Evolutionary conservation across 331 rosid genomes (phyloP), one percentile per base, ranked within the genome.

Genomic region (Erythrophleum ivorense): DNA sequence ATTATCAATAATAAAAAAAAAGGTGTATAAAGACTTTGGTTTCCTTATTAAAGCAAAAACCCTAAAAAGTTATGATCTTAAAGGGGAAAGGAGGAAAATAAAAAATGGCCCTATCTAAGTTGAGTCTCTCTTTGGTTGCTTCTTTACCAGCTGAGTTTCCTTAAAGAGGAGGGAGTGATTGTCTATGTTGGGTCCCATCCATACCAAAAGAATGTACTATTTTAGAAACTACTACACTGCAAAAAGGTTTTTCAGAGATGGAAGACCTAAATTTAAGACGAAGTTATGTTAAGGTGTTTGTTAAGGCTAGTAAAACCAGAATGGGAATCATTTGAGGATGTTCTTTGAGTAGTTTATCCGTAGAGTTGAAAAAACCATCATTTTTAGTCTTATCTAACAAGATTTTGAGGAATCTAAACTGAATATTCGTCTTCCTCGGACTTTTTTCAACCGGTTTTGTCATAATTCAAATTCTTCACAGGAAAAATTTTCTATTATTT

Each of bases 271-370:
- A 34, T 21, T 38, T 38, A 29, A 18, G 33, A 7, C 34, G 31
- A 55, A 19, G 4, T n/a, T 57, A 21, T 6, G 69, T 4, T 34
- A 34, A 34, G 16, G 34, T 24, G 70, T 48, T 63, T 6, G 81
- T 65, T 31, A 7, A 50, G 52, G 62, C 62, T 33, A 19, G 41
- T 48, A 24, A 40, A 59, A 48, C 40, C 9, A 46, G 10, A 46
- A 45, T 0, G 52, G 52, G 1, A 34, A 64, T 38, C 50, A 18
- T 31, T 33, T 53, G 40, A 63, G 81, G 64, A 77, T 78, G 46
- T 41, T 70, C 75, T n/a, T 24, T 68, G 74, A 7, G 18, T 19
- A 43, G 74, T 68, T 68, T n/a, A 68, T 68, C 74, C n/a, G 14
- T 38, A 45, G 33, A 33, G 71, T 10, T 63, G 41, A 60, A 80